Evolutionary conservation across 768 basidiomycete species (phyloP).

Genomic region (Chlorophyllum brunneum): DNA sequence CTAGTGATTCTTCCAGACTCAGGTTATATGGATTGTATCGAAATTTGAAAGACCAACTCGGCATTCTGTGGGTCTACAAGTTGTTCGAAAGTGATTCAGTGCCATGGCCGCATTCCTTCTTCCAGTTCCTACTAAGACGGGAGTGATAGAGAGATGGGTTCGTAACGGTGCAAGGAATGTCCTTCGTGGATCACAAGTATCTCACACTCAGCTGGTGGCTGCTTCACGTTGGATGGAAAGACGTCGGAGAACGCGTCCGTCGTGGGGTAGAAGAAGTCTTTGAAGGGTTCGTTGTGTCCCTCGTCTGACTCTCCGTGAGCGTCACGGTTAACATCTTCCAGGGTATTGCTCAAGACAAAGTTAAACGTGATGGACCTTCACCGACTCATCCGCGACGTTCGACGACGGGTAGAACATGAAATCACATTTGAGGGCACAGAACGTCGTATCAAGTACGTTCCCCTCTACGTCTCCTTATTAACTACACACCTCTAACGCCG

Average conservation of each 20-base stretch:
- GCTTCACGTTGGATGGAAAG: constrained; percentile 19
- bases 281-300: constrained; percentile 55
- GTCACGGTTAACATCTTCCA: constrained; percentile 24
- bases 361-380: constrained; percentile 68
- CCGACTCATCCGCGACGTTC: constrained; percentile 65
- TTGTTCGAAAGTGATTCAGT: too few species aligned
- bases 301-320: too few species aligned
- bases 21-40: too few species aligned
- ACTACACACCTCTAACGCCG: not conserved
- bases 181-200: constrained; percentile 49
- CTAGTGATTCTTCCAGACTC: too few species aligned
- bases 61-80: too few species aligned
- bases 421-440: constrained; percentile 57
- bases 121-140: too few species aligned
- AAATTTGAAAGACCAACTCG: too few species aligned
- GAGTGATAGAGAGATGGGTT: too few species aligned
- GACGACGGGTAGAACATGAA: constrained; percentile 73
- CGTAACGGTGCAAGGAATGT: too few species aligned
- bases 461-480: constrained; percentile 6
- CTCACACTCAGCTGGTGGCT: constrained; percentile 20
- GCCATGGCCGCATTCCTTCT: too few species aligned
- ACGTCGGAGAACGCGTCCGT: constrained; percentile 18
- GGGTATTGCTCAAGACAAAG: constrained; percentile 80
- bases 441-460: constrained; percentile 49
- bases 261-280: constrained; percentile 50